Evolutionary conservation across 257 asterid genomes (phyloP), one percentile per base, ranked within the genome.

Genomic region (Fraxinus americana): DNA sequence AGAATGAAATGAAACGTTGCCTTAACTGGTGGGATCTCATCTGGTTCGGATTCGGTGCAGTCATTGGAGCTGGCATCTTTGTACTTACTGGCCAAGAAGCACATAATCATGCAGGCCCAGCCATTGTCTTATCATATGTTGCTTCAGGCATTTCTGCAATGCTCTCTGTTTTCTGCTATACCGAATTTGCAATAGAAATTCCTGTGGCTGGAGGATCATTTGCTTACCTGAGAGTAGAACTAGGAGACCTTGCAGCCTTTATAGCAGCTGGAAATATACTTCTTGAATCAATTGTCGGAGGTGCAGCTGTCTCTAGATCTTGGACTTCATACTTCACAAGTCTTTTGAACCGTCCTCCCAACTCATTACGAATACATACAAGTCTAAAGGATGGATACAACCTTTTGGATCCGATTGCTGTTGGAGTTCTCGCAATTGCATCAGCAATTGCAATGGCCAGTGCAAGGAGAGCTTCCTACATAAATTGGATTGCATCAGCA

Each of bases 41-140:
- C 82, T 89, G 94, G 94, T 89, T 87, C 5, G 94, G 94, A 13
- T 89, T 89, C n/a, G 94, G 94, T 74, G 72, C 94, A 2, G 94
- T 87, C 12, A 89, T 89, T 5, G 91, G 94, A n/a, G 88, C 94
- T 0, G 90, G 91, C 11, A 89, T 89, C 75, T 89, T 89, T 59
- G 91, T 89, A 32, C 89, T 89, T 73, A 87, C 94, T 1, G 91
- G 94, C 77, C 88, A 89, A 76, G 91, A 89, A 77, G 89, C 91
- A 11, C 89, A 78, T 8, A 59, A 89, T 9, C 91, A 87, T n/a
- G 94, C 94, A 0, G 94, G 94, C 2, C 86, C 94, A 0, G 91
- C 90, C 81, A 89, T 87, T 5, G 80, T 89, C 75, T 63, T 89
- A 6, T 89, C 94, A 35, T 84, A 87, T n/a, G 88, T 83, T 2